A percentile compares a stretch with the other conserved stretches of the same genome.
phyloP scores from a whole-genome alignment of 305 asterid genomes.

The Fraxinus nigra region DNA sequence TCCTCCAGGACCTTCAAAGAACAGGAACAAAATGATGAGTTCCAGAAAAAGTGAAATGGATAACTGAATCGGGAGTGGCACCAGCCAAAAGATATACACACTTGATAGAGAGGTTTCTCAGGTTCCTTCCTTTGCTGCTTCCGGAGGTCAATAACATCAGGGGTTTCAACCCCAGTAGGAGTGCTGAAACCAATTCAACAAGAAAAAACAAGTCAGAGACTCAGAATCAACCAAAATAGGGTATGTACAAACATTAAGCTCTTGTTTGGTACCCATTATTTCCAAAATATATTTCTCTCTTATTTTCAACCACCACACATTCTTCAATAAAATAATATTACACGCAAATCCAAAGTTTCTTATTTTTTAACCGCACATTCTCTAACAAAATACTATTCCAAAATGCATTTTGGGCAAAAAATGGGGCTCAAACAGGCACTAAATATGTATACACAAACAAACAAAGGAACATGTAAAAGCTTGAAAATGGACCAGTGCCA shows the following conservation, averaged over 20 bases:
- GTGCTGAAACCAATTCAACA: slow-evolving; percentile 53
- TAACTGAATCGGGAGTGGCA: not conserved
- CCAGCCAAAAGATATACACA: slow-evolving; percentile 19
- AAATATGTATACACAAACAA: not conserved
- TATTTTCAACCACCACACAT: not conserved
- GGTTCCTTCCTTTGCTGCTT: slow-evolving; percentile 99
- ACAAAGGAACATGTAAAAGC: not conserved
- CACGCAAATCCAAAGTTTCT: not conserved
- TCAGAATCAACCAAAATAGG: slow-evolving; percentile 2
- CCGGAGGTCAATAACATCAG: slow-evolving; percentile 97
- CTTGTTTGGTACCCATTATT: not conserved
- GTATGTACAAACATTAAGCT: not conserved
- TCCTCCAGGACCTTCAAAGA: slow-evolving; percentile 80
- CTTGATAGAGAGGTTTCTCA: slow-evolving; percentile 94
- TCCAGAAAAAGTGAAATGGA: not conserved
- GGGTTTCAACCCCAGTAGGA: slow-evolving; percentile 98
- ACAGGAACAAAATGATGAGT: slow-evolving; percentile 5
- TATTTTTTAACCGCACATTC: not conserved
- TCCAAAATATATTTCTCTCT: not conserved
- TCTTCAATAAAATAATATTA: not conserved
- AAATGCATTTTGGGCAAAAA: not conserved
- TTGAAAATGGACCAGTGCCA: not conserved
- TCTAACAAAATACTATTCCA: not conserved
- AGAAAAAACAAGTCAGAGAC: slow-evolving; percentile 22
- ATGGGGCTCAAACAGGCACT: not conserved